Conservation (phyloP, 2,329 filamentous ascomycete species). For the Setomelanomma holmii region DNA sequence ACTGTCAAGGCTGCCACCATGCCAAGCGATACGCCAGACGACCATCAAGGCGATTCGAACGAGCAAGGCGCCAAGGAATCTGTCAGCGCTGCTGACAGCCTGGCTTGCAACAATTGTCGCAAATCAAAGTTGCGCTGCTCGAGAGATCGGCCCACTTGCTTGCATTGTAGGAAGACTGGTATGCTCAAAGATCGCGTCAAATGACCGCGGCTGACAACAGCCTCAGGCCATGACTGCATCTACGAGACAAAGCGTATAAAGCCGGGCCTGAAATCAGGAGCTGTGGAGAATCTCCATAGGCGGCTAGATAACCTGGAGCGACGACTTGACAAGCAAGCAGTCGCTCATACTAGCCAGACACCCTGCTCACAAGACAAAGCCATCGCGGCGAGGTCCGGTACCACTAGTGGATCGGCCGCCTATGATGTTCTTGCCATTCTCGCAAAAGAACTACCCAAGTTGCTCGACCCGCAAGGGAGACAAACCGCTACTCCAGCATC, state of each 20-base stretch:
- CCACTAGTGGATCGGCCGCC: slow-evolving; percentile 8
- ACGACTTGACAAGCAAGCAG: slow-evolving; percentile 8
- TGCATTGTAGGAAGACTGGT: slow-evolving; percentile 28
- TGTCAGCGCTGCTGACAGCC: background rate
- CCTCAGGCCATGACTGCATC: slow-evolving; percentile 20
- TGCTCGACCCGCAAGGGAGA: slow-evolving; percentile 4
- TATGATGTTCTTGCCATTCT: slow-evolving; percentile 14
- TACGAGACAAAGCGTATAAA: slow-evolving; percentile 24
- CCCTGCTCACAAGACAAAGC: background rate
- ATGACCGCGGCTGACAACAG: background rate
- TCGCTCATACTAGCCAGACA: no score
- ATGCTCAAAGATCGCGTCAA: background rate
- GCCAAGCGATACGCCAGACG: slow-evolving; percentile 14
- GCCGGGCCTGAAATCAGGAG: slow-evolving; percentile 24
- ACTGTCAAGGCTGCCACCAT: slow-evolving; percentile 1
- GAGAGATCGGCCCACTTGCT: slow-evolving; percentile 19
- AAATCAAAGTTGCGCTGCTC: slow-evolving; percentile 27
- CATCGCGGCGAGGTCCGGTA: background rate
- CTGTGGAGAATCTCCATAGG: slow-evolving; percentile 25
- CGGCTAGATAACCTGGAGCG: slow-evolving; percentile 23
- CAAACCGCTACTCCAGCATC: slow-evolving; percentile 1
- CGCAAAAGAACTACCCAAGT: slow-evolving; percentile 22
- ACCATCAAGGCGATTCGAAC: background rate
- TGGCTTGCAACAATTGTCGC: slow-evolving; percentile 26
- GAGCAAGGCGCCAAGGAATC: slow-evolving; percentile 7